Evolutionary conservation across 139 green algal species (phyloP).

Genomic region (Limnomonas spitsbergensis): DNA sequence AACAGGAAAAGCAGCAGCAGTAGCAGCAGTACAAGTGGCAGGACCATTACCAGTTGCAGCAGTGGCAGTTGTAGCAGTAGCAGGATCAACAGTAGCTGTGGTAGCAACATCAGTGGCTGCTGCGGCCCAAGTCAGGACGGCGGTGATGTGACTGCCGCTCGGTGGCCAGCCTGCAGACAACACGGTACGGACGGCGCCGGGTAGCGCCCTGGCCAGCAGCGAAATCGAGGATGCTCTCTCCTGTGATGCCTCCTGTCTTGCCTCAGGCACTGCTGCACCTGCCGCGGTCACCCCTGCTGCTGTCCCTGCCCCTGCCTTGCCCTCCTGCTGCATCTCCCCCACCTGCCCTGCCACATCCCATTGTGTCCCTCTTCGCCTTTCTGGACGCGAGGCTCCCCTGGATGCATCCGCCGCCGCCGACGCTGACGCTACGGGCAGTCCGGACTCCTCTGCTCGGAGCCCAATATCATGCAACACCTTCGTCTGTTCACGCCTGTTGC

Average conservation of each 20-base stretch:
- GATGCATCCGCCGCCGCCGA: not conserved
- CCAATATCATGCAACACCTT: too few relatives aligned
- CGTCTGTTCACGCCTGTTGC: not conserved
- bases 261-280: too few relatives aligned
- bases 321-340: too few relatives aligned
- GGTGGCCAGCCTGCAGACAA: not conserved
- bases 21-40: not conserved
- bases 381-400: too few relatives aligned
- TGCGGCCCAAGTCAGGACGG: not conserved
- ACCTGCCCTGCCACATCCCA: too few relatives aligned
- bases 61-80: not conserved
- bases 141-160: not conserved
- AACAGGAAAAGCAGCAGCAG: not conserved
- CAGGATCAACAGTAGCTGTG: conserved; percentile 5
- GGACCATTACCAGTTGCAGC: not conserved
- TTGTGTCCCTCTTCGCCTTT: too few relatives aligned
- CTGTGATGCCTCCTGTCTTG: not conserved
- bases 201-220: not conserved
- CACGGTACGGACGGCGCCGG: not conserved
- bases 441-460: too few relatives aligned
- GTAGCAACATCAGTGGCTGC: not conserved
- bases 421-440: not conserved
- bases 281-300: too few relatives aligned
- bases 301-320: too few relatives aligned
- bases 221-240: not conserved